phyloP scores from a whole-genome alignment of 2,329 filamentous ascomycete genomes.

The Talaromyces sp. region DNA sequence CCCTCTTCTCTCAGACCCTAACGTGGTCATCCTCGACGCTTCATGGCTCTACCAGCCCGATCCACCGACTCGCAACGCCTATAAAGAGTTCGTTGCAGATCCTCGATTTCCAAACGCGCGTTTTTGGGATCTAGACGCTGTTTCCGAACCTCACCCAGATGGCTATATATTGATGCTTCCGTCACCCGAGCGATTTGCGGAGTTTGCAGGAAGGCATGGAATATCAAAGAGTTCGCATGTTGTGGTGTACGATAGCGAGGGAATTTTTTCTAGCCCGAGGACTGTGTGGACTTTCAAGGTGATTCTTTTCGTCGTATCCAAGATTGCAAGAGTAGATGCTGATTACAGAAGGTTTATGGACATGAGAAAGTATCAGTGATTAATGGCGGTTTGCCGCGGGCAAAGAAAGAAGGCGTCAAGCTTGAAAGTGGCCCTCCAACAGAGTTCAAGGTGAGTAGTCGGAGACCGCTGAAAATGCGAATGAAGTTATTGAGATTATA shows the following conservation, averaged over 20 bases:
- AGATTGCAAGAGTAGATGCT: neutral
- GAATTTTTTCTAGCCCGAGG: neutral
- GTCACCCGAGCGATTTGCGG: slow-evolving; percentile 3
- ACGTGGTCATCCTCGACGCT: slow-evolving; percentile 2
- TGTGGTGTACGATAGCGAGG: slow-evolving; percentile 2
- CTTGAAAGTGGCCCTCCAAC: neutral
- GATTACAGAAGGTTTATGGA: neutral
- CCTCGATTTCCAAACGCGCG: slow-evolving; percentile 3
- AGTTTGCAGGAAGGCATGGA: neutral
- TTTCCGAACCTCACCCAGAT: neutral
- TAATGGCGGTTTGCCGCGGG: neutral
- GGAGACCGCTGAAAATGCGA: too few species aligned
- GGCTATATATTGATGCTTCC: slow-evolving; percentile 1
- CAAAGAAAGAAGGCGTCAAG: neutral
- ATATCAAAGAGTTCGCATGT: neutral
- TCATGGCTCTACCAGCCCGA: slow-evolving; percentile 1
- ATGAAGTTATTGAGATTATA: too few species aligned
- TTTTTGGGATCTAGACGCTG: slow-evolving; percentile 1
- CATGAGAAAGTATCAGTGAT: slow-evolving; percentile 5
- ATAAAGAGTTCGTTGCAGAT: neutral
- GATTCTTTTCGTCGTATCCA: neutral
- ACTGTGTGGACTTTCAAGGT: slow-evolving; percentile 5
- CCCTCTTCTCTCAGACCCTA: neutral
- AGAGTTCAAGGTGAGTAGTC: neutral
- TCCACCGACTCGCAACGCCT: neutral